These are phyloP conservation scores for Stenocarpella maydis DNA, from an alignment of 2,329 filamentous ascomycete genomes.

Conservation along the genomic window DNA sequence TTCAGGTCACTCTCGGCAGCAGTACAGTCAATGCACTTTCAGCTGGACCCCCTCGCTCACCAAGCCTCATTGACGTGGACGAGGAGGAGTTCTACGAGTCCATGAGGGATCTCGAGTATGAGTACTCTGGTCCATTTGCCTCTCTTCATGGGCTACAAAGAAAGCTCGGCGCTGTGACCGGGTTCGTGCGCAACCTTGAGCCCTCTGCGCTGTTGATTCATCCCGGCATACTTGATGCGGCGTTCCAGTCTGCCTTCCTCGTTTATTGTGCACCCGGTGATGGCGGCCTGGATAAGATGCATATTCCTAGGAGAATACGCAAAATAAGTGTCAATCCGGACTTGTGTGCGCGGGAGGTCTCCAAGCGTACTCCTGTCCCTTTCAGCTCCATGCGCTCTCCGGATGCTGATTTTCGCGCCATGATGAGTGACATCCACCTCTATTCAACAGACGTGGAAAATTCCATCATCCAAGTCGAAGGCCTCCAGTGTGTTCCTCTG, in stretches of 20 bases:
- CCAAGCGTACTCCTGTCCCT: too few relatives aligned
- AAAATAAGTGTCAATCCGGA: not conserved
- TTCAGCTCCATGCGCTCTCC: not conserved
- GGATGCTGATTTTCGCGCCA: not conserved
- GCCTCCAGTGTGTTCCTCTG: not conserved
- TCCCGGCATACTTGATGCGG: not conserved
- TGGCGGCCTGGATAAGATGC: not conserved
- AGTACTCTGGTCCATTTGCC: not conserved
- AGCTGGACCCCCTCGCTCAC: not conserved
- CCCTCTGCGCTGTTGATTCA: not conserved
- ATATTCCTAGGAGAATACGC: not conserved
- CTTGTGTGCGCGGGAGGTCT: not conserved
- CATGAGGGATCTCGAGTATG: not conserved
- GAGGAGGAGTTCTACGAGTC: constrained; percentile 6
- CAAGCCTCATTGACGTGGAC: not conserved
- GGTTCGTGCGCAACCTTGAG: not conserved
- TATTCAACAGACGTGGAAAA: not conserved
- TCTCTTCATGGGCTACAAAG: not conserved
- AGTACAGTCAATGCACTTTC: not conserved
- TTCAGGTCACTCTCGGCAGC: not conserved
- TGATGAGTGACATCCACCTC: not conserved
- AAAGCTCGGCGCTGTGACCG: not conserved
- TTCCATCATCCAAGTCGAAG: constrained; percentile 1
- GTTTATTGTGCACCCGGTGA: not conserved
- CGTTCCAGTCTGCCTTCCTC: constrained; percentile 10